Conservation (phyloP, 371 early-diverging fungal species). For the Mortierella sp. region DNA sequence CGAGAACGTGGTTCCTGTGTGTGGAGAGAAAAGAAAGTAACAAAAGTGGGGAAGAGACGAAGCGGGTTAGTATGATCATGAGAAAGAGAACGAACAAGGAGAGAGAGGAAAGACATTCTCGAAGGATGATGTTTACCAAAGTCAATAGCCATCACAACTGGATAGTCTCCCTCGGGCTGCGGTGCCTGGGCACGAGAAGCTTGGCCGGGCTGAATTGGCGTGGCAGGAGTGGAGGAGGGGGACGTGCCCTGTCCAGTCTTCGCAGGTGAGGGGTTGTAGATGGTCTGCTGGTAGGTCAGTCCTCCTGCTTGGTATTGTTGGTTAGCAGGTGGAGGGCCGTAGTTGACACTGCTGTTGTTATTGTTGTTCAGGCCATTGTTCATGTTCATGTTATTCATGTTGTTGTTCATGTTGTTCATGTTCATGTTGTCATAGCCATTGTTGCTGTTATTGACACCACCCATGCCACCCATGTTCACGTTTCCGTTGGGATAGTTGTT, state of each 20-base stretch:
- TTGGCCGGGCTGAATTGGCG: constrained; percentile 2
- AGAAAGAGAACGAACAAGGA: not conserved
- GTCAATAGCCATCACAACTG: constrained; percentile 70
- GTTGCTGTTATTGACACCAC: not conserved
- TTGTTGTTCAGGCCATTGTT: not conserved
- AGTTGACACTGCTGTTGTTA: constrained; percentile 2
- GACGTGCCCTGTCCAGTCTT: constrained; percentile 9
- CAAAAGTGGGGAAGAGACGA: not conserved
- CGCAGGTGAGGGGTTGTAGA: constrained; percentile 23
- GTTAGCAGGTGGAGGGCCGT: constrained; percentile 14
- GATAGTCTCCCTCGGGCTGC: constrained; percentile 58
- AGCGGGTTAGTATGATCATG: not conserved
- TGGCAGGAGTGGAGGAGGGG: constrained; percentile 7
- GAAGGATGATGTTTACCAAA: constrained; percentile 55
- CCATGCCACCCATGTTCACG: constrained; percentile 1
- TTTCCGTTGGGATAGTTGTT: constrained; percentile 4
- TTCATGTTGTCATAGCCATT: not conserved
- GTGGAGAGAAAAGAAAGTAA: not conserved
- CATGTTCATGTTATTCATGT: constrained; percentile 3
- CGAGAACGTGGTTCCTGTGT: constrained; percentile 68
- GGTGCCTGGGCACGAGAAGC: constrained; percentile 30
- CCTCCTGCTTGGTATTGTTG: constrained; percentile 22
- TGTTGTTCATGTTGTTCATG: constrained; percentile 1
- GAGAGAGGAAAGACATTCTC: not conserved
- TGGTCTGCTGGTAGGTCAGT: constrained; percentile 36